Percentiles rank a stretch among this genome's conserved stretches.
These are phyloP conservation scores for Phytophthora idaei DNA, from an alignment of 352 stramenopile genomes.

Conservation along the genomic window DNA sequence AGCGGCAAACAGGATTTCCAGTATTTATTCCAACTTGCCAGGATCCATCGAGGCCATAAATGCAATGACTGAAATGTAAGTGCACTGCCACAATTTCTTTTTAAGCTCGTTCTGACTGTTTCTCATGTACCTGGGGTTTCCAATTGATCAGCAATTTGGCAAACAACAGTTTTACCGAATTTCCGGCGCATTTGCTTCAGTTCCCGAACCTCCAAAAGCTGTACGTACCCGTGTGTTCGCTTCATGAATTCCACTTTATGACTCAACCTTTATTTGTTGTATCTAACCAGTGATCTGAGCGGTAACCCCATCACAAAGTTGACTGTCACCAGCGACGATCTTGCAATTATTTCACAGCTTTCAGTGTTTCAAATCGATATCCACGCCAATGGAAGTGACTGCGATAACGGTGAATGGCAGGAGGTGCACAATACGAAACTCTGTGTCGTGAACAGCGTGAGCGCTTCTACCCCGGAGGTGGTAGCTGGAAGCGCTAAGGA, in stretches of 20 bases:
- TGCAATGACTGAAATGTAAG: constrained; percentile 39
- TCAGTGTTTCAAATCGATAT: constrained; percentile 37
- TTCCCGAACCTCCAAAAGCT: constrained; percentile 49
- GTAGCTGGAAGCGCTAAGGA: constrained; percentile 7
- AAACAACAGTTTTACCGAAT: constrained; percentile 48
- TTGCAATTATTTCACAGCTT: constrained; percentile 42
- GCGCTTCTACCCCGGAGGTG: constrained; percentile 22
- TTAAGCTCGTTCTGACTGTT: constrained; percentile 7
- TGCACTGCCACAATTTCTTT: background rate
- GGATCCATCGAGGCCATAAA: constrained; percentile 25
- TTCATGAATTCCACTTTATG: background rate
- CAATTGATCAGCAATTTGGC: constrained; percentile 42
- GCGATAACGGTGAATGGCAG: constrained; percentile 34
- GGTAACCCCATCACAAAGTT: constrained; percentile 51
- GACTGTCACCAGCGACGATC: constrained; percentile 42
- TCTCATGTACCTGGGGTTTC: background rate
- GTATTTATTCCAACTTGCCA: constrained; percentile 37
- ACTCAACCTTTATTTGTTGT: background rate
- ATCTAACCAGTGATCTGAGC: constrained; percentile 41
- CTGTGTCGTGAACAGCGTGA: constrained; percentile 44
- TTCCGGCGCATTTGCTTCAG: constrained; percentile 46
- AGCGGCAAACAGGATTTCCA: constrained; percentile 39
- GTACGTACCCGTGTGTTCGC: constrained; percentile 28
- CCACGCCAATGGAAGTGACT: constrained; percentile 15
- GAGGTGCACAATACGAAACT: constrained; percentile 39